These are phyloP conservation scores for Phytopythium litorale DNA, from an alignment of 352 stramenopile genomes.

Conservation along the genomic window DNA sequence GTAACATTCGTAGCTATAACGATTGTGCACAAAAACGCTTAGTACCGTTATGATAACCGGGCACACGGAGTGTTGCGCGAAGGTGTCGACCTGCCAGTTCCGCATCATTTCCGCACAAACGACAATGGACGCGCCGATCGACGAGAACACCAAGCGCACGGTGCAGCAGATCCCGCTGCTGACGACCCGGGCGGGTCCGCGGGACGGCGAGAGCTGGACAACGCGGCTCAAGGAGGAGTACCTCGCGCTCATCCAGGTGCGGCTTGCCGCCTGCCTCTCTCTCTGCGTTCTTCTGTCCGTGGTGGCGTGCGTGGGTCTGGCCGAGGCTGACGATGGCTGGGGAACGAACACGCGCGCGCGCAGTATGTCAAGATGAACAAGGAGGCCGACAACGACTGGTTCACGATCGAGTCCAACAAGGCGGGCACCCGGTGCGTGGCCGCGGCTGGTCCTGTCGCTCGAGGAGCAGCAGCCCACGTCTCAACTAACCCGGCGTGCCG, in stretches of 20 bases:
- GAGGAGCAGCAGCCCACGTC: not conserved
- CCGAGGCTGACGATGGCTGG: not conserved
- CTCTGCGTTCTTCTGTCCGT: not conserved
- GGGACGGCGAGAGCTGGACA: slow-evolving; percentile 78
- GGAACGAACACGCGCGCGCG: not conserved
- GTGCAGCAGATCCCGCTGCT: slow-evolving; percentile 86
- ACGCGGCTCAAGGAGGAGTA: slow-evolving; percentile 87
- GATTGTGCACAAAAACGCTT: no score
- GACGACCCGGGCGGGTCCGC: slow-evolving; percentile 67
- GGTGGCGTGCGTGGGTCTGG: no score
- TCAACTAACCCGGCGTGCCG: not conserved
- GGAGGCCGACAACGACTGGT: slow-evolving; percentile 88
- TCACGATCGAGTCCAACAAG: slow-evolving; percentile 86
- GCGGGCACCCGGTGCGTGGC: slow-evolving; percentile 48
- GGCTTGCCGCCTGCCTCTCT: not conserved
- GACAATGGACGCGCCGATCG: slow-evolving; percentile 72
- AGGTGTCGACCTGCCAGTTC: no score
- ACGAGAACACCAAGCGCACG: slow-evolving; percentile 75
- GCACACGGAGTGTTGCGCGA: no score
- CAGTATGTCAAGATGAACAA: slow-evolving; percentile 90
- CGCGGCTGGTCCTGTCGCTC: not conserved
- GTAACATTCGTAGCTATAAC: no score
- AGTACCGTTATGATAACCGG: no score
- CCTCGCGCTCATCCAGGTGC: slow-evolving; percentile 73
- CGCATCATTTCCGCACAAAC: no score